Percentiles rank a stretch among this genome's conserved stretches.
Evolutionary conservation across 176 grass and related monocot species (phyloP).

Genomic region (Oropetium thomaeum): DNA sequence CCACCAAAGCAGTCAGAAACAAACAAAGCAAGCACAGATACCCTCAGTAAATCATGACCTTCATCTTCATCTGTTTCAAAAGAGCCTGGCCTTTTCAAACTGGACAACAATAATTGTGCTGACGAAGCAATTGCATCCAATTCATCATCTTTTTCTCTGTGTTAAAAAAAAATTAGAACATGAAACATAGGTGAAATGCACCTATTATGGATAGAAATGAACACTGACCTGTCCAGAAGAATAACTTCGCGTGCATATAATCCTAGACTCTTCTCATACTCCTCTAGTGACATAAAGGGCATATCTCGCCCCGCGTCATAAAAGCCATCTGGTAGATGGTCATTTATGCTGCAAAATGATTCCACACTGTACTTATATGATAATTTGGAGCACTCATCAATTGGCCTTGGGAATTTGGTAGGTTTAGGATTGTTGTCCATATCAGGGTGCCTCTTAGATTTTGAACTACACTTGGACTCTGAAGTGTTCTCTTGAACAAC

Average conservation of each 20-base stretch:
- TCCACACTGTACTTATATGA: slow-evolving; percentile 85
- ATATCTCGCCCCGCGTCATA: slow-evolving; percentile 93
- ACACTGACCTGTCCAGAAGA: slow-evolving; percentile 85
- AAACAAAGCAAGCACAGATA: slow-evolving; percentile 88
- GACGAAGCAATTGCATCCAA: slow-evolving; percentile 86
- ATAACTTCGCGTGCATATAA: slow-evolving; percentile 88
- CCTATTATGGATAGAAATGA: slow-evolving; percentile 13
- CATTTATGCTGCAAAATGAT: slow-evolving; percentile 86
- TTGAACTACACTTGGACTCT: slow-evolving; percentile 54
- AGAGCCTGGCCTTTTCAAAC: slow-evolving; percentile 54
- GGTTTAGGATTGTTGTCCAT: slow-evolving; percentile 91
- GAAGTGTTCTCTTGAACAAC: slow-evolving; percentile 29
- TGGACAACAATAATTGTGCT: slow-evolving; percentile 76
- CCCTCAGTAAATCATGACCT: slow-evolving; percentile 63
- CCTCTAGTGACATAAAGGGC: slow-evolving; percentile 78
- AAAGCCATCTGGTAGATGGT: slow-evolving; percentile 92
- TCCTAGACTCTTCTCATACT: slow-evolving; percentile 64
- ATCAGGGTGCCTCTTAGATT: slow-evolving; percentile 97
- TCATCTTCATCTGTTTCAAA: slow-evolving; percentile 53
- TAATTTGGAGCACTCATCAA: slow-evolving; percentile 62
- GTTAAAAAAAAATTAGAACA: slow-evolving; percentile 33
- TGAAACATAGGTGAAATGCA: slow-evolving; percentile 15
- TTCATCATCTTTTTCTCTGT: slow-evolving; percentile 92
- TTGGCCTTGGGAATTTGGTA: slow-evolving; percentile 75
- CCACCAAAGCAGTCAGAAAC: slow-evolving; percentile 99